Conservation (phyloP, 2,329 filamentous ascomycete genomes). For the Cladophialophora bantiana region DNA sequence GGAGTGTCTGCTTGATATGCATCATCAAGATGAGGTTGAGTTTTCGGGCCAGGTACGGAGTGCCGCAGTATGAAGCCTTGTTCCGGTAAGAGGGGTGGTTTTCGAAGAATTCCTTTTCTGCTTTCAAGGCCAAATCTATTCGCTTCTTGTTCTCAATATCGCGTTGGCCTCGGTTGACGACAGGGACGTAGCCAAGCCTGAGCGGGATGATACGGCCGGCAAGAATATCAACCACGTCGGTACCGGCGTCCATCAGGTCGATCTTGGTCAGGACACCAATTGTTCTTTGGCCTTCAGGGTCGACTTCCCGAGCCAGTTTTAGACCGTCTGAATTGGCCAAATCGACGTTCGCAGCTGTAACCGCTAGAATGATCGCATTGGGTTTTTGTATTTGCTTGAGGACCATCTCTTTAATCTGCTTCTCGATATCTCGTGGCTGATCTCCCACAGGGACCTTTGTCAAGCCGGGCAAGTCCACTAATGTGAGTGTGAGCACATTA, state of each 20-base stretch:
- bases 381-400: constrained; percentile 98
- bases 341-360: constrained; percentile 96
- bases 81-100: constrained; percentile 98
- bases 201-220: constrained; percentile 96
- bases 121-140: constrained; percentile 87
- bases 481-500: constrained; percentile 93
- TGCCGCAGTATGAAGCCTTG: constrained; percentile 98
- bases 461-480: constrained; percentile 94
- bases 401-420: constrained; percentile 97
- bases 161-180: constrained; percentile 96
- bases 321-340: constrained; percentile 97
- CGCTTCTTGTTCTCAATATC: constrained; percentile 99
- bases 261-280: constrained; percentile 99
- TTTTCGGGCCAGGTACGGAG: constrained; percentile 94
- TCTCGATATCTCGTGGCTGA: constrained; percentile 94
- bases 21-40: constrained; percentile 99
- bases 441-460: constrained; percentile 97
- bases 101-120: constrained; percentile 97
- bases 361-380: constrained; percentile 96
- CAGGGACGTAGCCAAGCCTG: constrained; percentile 91
- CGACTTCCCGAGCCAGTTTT: constrained; percentile 94
- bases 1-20: constrained; percentile 99
- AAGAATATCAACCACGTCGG: constrained; percentile 97
- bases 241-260: constrained; percentile 98
- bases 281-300: constrained; percentile 95